Conservation (phyloP, 2,329 filamentous ascomycete species). For the Talaromyces marneffei region DNA sequence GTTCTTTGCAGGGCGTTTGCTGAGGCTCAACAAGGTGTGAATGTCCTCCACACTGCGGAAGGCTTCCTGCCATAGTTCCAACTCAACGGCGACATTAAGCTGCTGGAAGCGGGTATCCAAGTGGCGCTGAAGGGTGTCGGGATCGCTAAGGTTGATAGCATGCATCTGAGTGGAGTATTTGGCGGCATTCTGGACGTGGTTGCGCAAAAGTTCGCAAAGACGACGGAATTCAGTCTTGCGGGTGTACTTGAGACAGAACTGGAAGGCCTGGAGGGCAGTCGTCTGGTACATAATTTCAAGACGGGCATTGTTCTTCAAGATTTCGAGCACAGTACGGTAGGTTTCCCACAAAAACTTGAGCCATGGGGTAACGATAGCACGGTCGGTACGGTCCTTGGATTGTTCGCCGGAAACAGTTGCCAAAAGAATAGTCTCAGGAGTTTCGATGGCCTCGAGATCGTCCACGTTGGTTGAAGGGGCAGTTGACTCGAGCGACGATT, state of each 20-base stretch:
- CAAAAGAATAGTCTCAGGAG: constrained; percentile 93
- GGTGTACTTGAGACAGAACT: constrained; percentile 97
- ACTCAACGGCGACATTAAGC: constrained; percentile 93
- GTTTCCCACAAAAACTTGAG: constrained; percentile 99
- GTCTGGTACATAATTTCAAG: constrained; percentile 97
- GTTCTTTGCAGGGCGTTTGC: constrained; percentile 97
- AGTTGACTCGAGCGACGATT: constrained; percentile 75
- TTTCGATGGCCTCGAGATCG: constrained; percentile 94
- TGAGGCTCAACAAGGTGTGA: constrained; percentile 91
- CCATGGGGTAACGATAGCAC: constrained; percentile 97
- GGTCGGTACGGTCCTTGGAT: constrained; percentile 92
- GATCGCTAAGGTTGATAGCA: constrained; percentile 96
- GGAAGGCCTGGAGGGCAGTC: constrained; percentile 95
- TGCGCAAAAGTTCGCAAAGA: constrained; percentile 94
- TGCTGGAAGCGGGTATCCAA: constrained; percentile 98
- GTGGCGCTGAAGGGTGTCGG: constrained; percentile 94
- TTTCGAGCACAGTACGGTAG: constrained; percentile 95
- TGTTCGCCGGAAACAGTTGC: constrained; percentile 98
- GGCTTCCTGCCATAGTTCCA: constrained; percentile 98
- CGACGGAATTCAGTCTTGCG: constrained; percentile 99
- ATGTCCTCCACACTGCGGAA: constrained; percentile 99
- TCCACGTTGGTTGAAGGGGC: constrained; percentile 71
- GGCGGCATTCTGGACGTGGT: constrained; percentile 97
- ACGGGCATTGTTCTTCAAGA: constrained; percentile 97
- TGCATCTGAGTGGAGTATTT: constrained; percentile 99